Conservation (phyloP, 805 yeast species). For the Yarrowia porcina region DNA sequence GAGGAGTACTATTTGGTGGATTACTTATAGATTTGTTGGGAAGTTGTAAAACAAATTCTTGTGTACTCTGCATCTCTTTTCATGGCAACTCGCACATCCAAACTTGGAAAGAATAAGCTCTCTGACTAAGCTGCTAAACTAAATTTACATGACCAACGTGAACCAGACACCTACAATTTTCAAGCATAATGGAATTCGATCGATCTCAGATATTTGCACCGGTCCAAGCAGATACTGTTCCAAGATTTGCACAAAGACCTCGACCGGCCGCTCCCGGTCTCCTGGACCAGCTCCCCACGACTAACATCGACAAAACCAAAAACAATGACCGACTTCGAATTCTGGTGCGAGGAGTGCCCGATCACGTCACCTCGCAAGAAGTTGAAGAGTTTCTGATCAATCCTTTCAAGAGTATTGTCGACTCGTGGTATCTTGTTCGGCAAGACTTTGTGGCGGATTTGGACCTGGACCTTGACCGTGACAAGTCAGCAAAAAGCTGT, state of each 20-base stretch:
- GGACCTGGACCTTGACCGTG: constrained; percentile 2
- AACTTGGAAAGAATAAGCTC: not conserved
- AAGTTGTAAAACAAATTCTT: too few relatives aligned
- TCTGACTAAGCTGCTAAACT: not conserved
- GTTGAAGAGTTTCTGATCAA: not conserved
- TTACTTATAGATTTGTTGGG: too few relatives aligned
- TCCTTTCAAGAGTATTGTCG: not conserved
- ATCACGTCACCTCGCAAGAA: not conserved
- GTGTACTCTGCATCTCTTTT: too few relatives aligned
- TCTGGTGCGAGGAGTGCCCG: constrained; percentile 1
- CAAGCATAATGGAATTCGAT: constrained; percentile 24
- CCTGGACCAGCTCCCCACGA: constrained; percentile 8
- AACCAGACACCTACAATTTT: not conserved
- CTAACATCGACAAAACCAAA: not conserved
- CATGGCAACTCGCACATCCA: too few relatives aligned
- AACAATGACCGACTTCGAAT: constrained; percentile 4
- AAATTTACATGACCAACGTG: not conserved
- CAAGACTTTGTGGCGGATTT: constrained; percentile 1
- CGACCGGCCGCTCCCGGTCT: constrained; percentile 11
- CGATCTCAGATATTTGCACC: constrained; percentile 7
- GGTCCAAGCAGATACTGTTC: not conserved
- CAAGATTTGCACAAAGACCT: constrained; percentile 7
- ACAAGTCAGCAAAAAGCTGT: not conserved
- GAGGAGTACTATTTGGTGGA: too few relatives aligned
- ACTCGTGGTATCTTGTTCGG: constrained; percentile 15